Percentiles rank a stretch among this genome's conserved stretches.
These are phyloP conservation scores for Naganishia vaughanmartiniae DNA, from an alignment of 768 basidiomycete genomes.

Conservation along the genomic window DNA sequence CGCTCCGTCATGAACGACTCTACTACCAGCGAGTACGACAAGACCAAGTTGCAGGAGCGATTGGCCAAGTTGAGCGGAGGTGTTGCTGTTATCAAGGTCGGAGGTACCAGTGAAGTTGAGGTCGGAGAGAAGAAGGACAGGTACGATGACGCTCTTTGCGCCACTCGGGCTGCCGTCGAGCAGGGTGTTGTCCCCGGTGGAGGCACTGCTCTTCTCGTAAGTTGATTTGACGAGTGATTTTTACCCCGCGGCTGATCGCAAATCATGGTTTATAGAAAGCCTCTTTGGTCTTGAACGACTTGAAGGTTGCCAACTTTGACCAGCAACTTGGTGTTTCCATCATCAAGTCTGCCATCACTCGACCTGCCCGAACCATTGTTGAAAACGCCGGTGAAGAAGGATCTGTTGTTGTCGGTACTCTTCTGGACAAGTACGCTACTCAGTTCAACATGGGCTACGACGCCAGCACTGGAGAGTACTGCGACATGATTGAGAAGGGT, in stretches of 20 bases:
- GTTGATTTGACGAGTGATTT: background rate
- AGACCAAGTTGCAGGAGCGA: conserved; percentile 91
- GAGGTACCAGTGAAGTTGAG: conserved; percentile 88
- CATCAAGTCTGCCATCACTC: conserved; percentile 77
- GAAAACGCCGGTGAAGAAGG: conserved; percentile 93
- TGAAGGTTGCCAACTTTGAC: conserved; percentile 88
- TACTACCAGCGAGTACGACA: conserved; percentile 89
- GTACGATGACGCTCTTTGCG: conserved; percentile 93
- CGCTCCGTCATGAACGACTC: conserved; percentile 74
- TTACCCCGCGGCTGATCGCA: background rate
- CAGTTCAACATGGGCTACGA: conserved; percentile 87
- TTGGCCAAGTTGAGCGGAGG: conserved; percentile 93
- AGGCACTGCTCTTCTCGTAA: conserved; percentile 75
- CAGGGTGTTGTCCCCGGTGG: conserved; percentile 98
- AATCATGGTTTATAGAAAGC: conserved; percentile 40
- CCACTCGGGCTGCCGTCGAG: conserved; percentile 96
- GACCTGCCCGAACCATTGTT: conserved; percentile 82
- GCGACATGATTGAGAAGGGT: conserved; percentile 89
- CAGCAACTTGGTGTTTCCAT: conserved; percentile 93
- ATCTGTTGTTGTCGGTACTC: conserved; percentile 83
- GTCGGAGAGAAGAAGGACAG: conserved; percentile 99
- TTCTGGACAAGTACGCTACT: conserved; percentile 66
- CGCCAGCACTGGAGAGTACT: conserved; percentile 84
- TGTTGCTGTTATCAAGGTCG: conserved; percentile 98
- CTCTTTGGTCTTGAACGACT: conserved; percentile 58